Evolutionary conservation across 805 yeast genomes (phyloP), one percentile per base, ranked within the genome.

Genomic region (Kluyveromyces nonfermentans): DNA sequence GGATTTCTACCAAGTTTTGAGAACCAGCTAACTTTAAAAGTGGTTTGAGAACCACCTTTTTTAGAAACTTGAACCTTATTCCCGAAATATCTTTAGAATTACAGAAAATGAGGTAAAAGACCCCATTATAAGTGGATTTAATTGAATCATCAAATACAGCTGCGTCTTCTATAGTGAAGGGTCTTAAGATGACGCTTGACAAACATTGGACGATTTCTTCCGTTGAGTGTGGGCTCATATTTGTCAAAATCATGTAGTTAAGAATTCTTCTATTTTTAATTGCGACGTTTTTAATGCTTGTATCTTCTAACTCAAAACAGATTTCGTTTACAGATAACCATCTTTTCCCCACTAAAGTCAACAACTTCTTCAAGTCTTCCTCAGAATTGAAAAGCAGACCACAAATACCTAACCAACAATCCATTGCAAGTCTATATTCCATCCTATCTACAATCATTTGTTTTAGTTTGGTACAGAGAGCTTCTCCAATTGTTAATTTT

Each of bases 201-300:
- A 35, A n/a, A 12, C 25, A 12, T 2, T 7, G 19, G 25, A 36
- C 3, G 18, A 25, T 17, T 22, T 32, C 35, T 4, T 34, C 21
- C 10, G 30, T 18, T 4, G 18, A 7, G 12, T 40, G 35, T 14
- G 31, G 35, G 3, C 31, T 15, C 12, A 41, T 20, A 22, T 50
- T 45, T 2, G 45, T 34, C 25, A 53, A 51, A 12, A 56, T 35
- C 37, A 47, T 45, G 42, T 54, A 59, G 2, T 50, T 49, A 4
- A 60, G 21, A 21, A 60, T 54, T 21, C 65, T 48, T 62, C 64
- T 57, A 5, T 46, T 53, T 40, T 58, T 57, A 14, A 58, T 40
- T 5, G 64, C 49, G n/a, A 55, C 32, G 3, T 51, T 37, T 40
- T 41, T 43, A 1, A 50, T 47, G 14, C 40, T 21, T 2, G 48